phyloP scores from a whole-genome alignment of 108 stramenopile genomes.

The Cyclotella sp. region DNA sequence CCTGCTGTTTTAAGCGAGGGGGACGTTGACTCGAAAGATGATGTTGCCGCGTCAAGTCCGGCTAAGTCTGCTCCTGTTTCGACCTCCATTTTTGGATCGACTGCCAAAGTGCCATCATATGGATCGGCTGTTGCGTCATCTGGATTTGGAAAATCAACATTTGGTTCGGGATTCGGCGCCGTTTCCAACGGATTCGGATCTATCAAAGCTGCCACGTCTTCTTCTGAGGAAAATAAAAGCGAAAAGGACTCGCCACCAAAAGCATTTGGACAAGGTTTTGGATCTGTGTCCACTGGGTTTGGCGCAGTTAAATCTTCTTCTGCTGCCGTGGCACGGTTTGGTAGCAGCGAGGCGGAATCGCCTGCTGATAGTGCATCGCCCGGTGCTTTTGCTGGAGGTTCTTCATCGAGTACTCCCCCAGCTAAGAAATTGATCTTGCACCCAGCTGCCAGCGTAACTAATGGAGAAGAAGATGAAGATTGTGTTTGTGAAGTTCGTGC shows the following conservation, averaged over 20 bases:
- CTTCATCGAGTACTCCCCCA: background rate
- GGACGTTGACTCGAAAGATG: background rate
- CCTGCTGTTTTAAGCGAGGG: background rate
- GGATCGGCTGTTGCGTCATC: constrained; percentile 22
- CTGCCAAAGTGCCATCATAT: constrained; percentile 30
- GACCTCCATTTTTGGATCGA: constrained; percentile 19
- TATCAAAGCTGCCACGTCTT: constrained; percentile 9
- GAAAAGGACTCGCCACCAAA: background rate
- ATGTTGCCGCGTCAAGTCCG: background rate
- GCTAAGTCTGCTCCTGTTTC: background rate
- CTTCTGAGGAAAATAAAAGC: background rate
- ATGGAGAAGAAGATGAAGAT: constrained; percentile 77
- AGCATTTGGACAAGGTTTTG: background rate
- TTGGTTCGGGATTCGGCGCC: constrained; percentile 44
- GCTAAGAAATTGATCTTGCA: background rate
- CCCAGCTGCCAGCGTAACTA: constrained; percentile 25
- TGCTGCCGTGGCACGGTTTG: background rate
- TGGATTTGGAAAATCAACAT: constrained; percentile 27
- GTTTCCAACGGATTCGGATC: constrained; percentile 36
- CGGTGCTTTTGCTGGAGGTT: constrained; percentile 4
- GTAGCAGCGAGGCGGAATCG: constrained; percentile 5
- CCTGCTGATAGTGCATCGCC: background rate
- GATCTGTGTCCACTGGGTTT: constrained; percentile 25
- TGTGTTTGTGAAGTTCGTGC: constrained; percentile 61
- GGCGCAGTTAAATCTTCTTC: background rate